Evolutionary conservation across 805 yeast genomes (phyloP), one percentile per base, ranked within the genome.

Genomic region (Candida vartiovaarae): DNA sequence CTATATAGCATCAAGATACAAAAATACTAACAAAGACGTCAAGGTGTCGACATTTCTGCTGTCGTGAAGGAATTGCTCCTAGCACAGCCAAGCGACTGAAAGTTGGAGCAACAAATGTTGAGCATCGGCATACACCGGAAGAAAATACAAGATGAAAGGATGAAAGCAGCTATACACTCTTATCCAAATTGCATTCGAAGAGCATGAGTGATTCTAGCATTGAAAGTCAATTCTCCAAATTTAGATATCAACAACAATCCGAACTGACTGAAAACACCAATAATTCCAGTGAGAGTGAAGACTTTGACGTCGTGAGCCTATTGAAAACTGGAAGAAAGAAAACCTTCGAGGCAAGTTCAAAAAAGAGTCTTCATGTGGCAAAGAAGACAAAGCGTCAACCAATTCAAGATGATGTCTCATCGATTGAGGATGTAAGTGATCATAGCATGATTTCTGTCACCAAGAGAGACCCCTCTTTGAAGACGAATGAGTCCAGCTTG

Each of bases 11-110:
- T 10, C 3, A 23, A 20, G 30, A 10, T 30, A 9, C 5, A 6
- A 10, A 6, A 23, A 20, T 37, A 47, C 50, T 47, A 45, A 58
- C 49, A 36, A n/a, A n/a, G n/a, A 4, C 3, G 3, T 29, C 1
- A 11, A 57, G 50, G 1, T 74, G 78, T 42, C 64, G 76, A 8
- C 78, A 74, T 51, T 40, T 68, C 4, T 74, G 78, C 41, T 74
- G 79, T 45, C 64, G 68, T 34, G 72, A 69, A 32, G 78, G 78
- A 1, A 54, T 66, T 20, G 64, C 67, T 2, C 43, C 43, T 11
- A 40, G 39, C 9, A 42, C 42, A 9, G 34, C 30, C 3, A 47
- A 49, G 27, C 31, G 40, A 27, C 32, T 15, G n/a, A 32, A 26
- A 24, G 33, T 8, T 30, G 38, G 32, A 25, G 11, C 25, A 8